These are phyloP conservation scores for Mucor indicus DNA, from an alignment of 371 early-diverging fungal genomes.

Conservation along the genomic window DNA sequence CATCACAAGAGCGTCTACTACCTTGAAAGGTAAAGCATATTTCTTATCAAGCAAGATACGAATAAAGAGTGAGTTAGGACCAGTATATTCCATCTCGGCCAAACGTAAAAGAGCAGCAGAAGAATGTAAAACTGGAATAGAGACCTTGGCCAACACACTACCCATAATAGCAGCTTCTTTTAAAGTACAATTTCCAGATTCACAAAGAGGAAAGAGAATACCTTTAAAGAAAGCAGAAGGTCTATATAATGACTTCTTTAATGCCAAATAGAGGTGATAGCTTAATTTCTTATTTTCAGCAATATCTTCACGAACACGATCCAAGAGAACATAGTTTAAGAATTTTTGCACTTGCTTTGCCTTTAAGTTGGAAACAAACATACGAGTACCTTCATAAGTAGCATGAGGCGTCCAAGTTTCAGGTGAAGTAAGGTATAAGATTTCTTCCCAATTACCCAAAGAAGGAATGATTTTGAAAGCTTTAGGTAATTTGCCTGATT, in stretches of 20 bases:
- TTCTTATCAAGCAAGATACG: conserved; percentile 96
- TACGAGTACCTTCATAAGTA: conserved; percentile 91
- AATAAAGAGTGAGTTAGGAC: conserved; percentile 90
- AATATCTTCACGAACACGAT: conserved; percentile 93
- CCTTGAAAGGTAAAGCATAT: conserved; percentile 96
- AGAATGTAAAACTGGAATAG: conserved; percentile 94
- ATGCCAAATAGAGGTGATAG: conserved; percentile 92
- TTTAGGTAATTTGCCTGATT: conserved; percentile 95
- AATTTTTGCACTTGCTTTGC: conserved; percentile 90
- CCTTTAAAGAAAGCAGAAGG: conserved; percentile 98
- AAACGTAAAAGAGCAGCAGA: conserved; percentile 90
- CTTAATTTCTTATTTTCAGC: conserved; percentile 92
- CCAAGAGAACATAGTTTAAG: conserved; percentile 81
- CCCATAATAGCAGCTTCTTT: conserved; percentile 96
- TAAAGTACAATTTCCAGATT: conserved; percentile 91
- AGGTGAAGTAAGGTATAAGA: conserved; percentile 88
- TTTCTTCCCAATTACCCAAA: conserved; percentile 94
- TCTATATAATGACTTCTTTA: conserved; percentile 96
- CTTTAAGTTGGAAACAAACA: conserved; percentile 95
- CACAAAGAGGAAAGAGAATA: conserved; percentile 93
- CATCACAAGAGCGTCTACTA: conserved; percentile 91
- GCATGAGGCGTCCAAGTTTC: conserved; percentile 96
- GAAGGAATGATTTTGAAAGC: conserved; percentile 98
- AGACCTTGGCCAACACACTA: conserved; percentile 86
- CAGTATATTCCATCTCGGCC: conserved; percentile 98